phyloP scores from a whole-genome alignment of 805 yeast species.

The Pichia cephalocereana region DNA sequence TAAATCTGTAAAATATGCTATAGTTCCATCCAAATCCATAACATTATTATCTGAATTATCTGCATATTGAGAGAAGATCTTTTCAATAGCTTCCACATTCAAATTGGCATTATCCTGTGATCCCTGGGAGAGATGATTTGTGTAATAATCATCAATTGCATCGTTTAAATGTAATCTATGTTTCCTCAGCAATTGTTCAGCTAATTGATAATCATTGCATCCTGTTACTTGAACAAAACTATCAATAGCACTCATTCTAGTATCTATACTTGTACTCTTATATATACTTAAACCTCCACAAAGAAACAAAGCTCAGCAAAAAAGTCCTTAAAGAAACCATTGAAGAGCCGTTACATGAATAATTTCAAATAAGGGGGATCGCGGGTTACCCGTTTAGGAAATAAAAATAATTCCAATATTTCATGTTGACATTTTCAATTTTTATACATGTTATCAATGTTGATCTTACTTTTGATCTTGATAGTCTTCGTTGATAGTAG shows the following conservation, averaged over 20 bases:
- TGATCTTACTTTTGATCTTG: too few relatives aligned
- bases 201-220: constrained; percentile 27
- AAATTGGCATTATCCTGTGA: too few relatives aligned
- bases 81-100: neutral
- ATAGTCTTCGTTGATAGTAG: too few relatives aligned
- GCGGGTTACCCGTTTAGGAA: neutral
- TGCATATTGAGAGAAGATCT: constrained; percentile 17
- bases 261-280: too few relatives aligned
- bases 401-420: neutral
- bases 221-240: constrained; percentile 35
- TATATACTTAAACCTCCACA: too few relatives aligned
- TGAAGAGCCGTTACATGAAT: too few relatives aligned
- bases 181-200: constrained; percentile 26
- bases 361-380: neutral
- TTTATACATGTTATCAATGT: too few relatives aligned
- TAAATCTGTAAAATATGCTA: constrained; percentile 56
- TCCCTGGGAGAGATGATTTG: neutral
- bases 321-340: too few relatives aligned
- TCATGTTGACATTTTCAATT: neutral
- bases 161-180: constrained; percentile 7
- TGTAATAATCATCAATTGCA: constrained; percentile 9
- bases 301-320: too few relatives aligned
- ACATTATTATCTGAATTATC: neutral
- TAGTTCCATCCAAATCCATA: constrained; percentile 78
- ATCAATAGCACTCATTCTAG: neutral